Evolutionary conservation across 192 early-diverging fungal genomes (phyloP).

Genomic region (Backusella parvicylindrica): DNA sequence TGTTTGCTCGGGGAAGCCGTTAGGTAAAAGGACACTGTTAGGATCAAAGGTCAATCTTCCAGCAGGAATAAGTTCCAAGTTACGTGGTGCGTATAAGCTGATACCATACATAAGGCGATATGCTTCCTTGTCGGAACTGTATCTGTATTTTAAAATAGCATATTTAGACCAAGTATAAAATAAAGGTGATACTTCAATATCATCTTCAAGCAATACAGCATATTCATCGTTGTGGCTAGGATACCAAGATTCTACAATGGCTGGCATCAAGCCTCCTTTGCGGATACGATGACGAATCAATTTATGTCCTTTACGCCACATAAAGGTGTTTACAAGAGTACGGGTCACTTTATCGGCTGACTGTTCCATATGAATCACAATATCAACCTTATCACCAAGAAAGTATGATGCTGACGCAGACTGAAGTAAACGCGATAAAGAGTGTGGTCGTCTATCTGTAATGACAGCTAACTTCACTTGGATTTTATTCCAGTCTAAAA

Average conservation of each 20-base stretch:
- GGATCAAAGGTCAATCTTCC: slow-evolving; percentile 53
- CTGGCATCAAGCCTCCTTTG: slow-evolving; percentile 55
- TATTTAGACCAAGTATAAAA: slow-evolving; percentile 58
- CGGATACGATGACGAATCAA: slow-evolving; percentile 48
- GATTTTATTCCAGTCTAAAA: slow-evolving; percentile 50
- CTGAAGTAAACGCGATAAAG: slow-evolving; percentile 50
- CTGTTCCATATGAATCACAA: slow-evolving; percentile 57
- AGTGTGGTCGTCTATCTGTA: slow-evolving; percentile 55
- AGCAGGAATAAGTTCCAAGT: slow-evolving; percentile 43
- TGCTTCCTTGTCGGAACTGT: slow-evolving; percentile 32
- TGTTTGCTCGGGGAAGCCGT: slow-evolving; percentile 39
- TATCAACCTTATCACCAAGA: slow-evolving; percentile 46
- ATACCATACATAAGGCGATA: slow-evolving; percentile 48
- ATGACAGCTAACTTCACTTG: slow-evolving; percentile 50
- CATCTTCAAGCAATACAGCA: slow-evolving; percentile 57
- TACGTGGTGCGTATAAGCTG: slow-evolving; percentile 55
- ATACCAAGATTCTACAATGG: slow-evolving; percentile 59
- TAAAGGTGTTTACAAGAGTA: slow-evolving; percentile 38
- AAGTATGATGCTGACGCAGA: slow-evolving; percentile 43
- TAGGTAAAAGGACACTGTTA: slow-evolving; percentile 38
- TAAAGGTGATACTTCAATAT: slow-evolving; percentile 57
- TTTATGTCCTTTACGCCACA: slow-evolving; percentile 49
- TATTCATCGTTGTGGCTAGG: slow-evolving; percentile 52
- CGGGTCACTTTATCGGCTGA: slow-evolving; percentile 48
- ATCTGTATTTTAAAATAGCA: slow-evolving; percentile 53